phyloP scores from a whole-genome alignment of 441 rosid species.

The Capsella rubella region DNA sequence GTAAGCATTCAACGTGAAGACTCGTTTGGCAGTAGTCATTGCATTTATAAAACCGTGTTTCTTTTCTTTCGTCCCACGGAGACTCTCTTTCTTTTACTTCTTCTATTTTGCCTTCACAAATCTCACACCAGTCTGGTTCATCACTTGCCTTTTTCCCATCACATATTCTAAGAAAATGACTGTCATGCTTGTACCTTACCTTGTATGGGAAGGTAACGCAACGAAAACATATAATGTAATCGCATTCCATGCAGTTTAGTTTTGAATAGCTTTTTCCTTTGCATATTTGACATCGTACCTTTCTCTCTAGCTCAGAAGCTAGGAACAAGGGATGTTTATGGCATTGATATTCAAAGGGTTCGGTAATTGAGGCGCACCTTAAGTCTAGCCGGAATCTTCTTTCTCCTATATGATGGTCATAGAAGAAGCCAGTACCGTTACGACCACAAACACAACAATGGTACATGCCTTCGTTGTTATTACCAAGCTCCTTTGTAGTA shows the following conservation, averaged over 20 bases:
- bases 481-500: neutral
- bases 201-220: neutral
- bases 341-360: neutral
- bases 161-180: neutral
- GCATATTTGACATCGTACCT: neutral
- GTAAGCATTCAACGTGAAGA: neutral
- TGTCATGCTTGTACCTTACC: neutral
- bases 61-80: neutral
- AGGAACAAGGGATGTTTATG: neutral
- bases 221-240: neutral
- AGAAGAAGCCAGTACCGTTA: neutral
- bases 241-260: neutral
- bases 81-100: neutral
- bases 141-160: neutral
- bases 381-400: neutral
- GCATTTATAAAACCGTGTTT: neutral
- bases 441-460: neutral
- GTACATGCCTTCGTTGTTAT: neutral
- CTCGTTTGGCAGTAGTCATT: neutral
- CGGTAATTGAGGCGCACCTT: neutral
- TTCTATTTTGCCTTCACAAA: neutral
- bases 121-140: neutral
- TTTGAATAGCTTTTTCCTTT: neutral
- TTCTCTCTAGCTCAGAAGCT: neutral
- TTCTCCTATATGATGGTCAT: neutral